These are phyloP conservation scores for Gyromitra esculenta DNA, from an alignment of 2,329 filamentous ascomycete genomes.

Conservation along the genomic window DNA sequence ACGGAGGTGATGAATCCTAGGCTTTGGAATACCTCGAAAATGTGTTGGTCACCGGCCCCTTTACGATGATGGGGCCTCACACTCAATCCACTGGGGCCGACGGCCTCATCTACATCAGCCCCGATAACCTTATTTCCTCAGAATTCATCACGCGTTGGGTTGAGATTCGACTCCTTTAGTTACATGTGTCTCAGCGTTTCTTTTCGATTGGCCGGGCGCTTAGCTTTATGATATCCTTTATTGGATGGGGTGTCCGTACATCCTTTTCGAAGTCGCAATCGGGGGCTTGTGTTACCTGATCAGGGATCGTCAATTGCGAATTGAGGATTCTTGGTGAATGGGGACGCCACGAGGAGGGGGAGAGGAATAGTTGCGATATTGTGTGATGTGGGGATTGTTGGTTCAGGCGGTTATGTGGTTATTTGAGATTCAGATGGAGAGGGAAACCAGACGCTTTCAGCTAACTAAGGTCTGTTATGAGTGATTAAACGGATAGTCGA, in stretches of 20 bases:
- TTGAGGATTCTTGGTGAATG: not conserved
- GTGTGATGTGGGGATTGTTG: not conserved
- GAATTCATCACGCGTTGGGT: conserved; percentile 4
- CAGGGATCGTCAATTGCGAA: conserved; percentile 9
- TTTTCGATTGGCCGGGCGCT: conserved; percentile 28
- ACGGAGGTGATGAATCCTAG: not conserved
- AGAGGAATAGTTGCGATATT: not conserved
- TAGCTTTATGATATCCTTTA: not conserved
- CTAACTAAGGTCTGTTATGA: conserved; percentile 3
- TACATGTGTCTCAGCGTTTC: conserved; percentile 1
- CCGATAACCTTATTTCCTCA: conserved; percentile 11
- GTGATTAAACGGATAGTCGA: not conserved
- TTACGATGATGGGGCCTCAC: not conserved
- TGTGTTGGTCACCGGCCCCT: not conserved
- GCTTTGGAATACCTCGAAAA: not conserved
- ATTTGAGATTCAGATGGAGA: not conserved
- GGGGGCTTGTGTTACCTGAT: conserved; percentile 6
- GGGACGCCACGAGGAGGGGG: not conserved
- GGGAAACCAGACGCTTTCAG: not conserved
- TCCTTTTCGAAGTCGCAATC: not conserved
- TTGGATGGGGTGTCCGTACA: not conserved
- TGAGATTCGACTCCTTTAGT: not conserved
- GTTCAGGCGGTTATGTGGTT: not conserved
- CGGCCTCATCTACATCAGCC: not conserved
- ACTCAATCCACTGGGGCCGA: not conserved